Evolutionary conservation across 75 land plant genomes (phyloP).

Genomic region (Larix kaempferi): DNA sequence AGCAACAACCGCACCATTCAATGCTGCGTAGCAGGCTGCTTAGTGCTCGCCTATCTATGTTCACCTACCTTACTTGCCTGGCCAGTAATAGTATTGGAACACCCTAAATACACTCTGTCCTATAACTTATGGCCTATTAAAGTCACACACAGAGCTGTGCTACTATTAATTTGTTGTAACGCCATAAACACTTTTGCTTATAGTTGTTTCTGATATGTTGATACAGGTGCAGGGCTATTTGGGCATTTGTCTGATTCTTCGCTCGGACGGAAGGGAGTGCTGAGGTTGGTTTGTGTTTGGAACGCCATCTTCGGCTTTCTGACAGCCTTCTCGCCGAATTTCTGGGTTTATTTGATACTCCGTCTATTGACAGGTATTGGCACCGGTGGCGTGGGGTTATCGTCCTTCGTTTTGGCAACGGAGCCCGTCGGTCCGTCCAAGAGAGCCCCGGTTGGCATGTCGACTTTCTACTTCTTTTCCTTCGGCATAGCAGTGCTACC

Average conservation of each 20-base stretch:
- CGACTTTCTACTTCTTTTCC: slow-evolving; percentile 47
- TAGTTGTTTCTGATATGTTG: no score
- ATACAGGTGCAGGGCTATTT: background rate
- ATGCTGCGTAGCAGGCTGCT: no score
- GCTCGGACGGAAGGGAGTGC: slow-evolving; percentile 35
- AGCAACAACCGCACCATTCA: no score
- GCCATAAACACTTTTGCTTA: no score
- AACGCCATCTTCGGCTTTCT: slow-evolving; percentile 20
- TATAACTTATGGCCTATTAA: no score
- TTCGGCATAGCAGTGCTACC: slow-evolving; percentile 36
- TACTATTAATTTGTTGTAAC: no score
- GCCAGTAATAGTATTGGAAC: no score
- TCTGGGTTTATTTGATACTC: slow-evolving; percentile 32
- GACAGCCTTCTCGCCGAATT: slow-evolving; percentile 47
- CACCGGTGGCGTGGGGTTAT: slow-evolving; percentile 36
- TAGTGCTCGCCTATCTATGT: no score
- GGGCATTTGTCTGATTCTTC: slow-evolving; percentile 37
- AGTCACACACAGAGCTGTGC: no score
- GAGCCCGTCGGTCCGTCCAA: slow-evolving; percentile 38
- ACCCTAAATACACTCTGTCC: no score
- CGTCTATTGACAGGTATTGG: slow-evolving; percentile 38
- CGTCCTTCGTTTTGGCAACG: slow-evolving; percentile 40
- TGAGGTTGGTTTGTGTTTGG: slow-evolving; percentile 32
- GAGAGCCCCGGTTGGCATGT: slow-evolving; percentile 47
- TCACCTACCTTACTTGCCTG: no score